Conservation (phyloP, 352 stramenopile species). For the Pythium utonaiense region DNA sequence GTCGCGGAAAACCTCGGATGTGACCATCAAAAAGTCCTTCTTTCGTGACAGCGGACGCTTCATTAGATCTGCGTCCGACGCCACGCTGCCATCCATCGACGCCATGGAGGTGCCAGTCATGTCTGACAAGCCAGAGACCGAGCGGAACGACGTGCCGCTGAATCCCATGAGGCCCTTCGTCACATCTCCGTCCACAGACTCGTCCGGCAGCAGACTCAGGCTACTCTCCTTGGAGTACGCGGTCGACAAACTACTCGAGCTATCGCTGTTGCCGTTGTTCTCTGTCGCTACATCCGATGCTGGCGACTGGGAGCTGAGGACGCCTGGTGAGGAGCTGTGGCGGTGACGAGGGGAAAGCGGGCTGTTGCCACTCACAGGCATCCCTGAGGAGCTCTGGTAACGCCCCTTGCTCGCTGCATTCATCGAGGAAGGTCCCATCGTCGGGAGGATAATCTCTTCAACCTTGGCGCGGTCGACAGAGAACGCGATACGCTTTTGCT, state of each 20-base stretch:
- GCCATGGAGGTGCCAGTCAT: neutral
- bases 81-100: conserved; percentile 7
- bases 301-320: conserved; percentile 32
- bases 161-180: conserved; percentile 48
- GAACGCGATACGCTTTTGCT: conserved; percentile 87
- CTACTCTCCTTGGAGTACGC: conserved; percentile 47
- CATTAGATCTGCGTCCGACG: conserved; percentile 66
- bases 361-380: neutral
- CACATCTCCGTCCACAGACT: conserved; percentile 10
- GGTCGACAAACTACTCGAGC: neutral
- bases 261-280: no score
- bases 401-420: conserved; percentile 3
- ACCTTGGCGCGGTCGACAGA: conserved; percentile 79
- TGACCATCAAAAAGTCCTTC: conserved; percentile 90
- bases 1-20: conserved; percentile 83
- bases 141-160: conserved; percentile 72
- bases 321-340: conserved; percentile 30
- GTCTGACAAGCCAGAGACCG: conserved; percentile 60
- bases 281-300: conserved; percentile 8
- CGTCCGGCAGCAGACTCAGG: conserved; percentile 29
- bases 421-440: conserved; percentile 30
- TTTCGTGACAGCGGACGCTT: conserved; percentile 84
- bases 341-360: conserved; percentile 17
- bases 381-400: neutral
- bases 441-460: conserved; percentile 80